Evolutionary conservation across 371 early-diverging fungal genomes (phyloP).

Genomic region (Capniomyces stellatus): DNA sequence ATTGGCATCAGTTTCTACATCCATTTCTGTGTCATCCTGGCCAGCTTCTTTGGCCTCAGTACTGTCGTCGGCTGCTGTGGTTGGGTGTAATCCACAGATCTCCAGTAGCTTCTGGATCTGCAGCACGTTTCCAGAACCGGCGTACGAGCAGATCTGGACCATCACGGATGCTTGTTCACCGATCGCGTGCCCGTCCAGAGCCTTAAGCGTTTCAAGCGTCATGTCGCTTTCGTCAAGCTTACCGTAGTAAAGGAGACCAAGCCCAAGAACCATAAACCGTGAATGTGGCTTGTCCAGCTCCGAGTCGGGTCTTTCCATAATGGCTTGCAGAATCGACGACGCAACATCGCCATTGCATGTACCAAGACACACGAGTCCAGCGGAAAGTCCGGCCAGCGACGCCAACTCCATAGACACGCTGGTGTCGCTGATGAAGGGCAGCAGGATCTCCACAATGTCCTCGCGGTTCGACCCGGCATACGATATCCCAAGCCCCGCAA

Average conservation of each 20-base stretch:
- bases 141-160: constrained; percentile 76
- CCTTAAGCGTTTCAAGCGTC: constrained; percentile 84
- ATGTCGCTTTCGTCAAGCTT: constrained; percentile 79
- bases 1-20: constrained; percentile 6
- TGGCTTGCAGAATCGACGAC: constrained; percentile 74
- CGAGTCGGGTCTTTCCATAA: constrained; percentile 82
- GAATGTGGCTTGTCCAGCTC: constrained; percentile 67
- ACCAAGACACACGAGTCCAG: constrained; percentile 85
- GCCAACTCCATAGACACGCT: constrained; percentile 74
- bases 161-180: constrained; percentile 73
- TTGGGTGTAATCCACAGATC: constrained; percentile 76
- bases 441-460: constrained; percentile 62
- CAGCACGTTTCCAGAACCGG: constrained; percentile 92
- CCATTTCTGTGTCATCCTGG: constrained; percentile 36
- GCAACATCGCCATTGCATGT: constrained; percentile 83
- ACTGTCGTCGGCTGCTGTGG: not conserved
- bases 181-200: constrained; percentile 67
- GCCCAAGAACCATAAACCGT: constrained; percentile 81
- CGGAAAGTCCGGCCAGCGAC: constrained; percentile 71
- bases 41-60: constrained; percentile 32
- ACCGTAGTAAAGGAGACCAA: constrained; percentile 75
- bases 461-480: constrained; percentile 85
- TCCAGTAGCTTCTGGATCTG: constrained; percentile 89
- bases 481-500: constrained; percentile 71
- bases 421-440: constrained; percentile 71